Conservation (phyloP, 164 flowering plant genomes). For the Stephania cephalantha region DNA sequence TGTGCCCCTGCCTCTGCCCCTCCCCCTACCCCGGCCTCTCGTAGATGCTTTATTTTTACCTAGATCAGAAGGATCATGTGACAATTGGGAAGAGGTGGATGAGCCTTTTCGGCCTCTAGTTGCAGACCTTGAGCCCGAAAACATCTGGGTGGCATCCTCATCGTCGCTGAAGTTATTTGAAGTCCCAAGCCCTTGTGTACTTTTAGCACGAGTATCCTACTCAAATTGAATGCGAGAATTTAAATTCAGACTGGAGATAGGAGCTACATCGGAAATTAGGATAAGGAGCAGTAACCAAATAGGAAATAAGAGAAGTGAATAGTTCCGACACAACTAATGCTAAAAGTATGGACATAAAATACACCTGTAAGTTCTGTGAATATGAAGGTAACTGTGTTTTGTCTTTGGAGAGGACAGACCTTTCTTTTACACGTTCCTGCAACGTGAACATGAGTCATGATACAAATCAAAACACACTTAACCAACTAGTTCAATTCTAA, state of each 20-base stretch:
- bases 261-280: slow-evolving; percentile 1
- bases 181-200: slow-evolving; percentile 38
- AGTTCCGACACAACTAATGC: not conserved
- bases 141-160: slow-evolving; percentile 51
- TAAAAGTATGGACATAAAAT: not conserved
- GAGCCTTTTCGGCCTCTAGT: slow-evolving; percentile 52
- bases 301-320: slow-evolving; percentile 1
- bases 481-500: slow-evolving; percentile 2
- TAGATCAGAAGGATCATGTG: slow-evolving; percentile 40
- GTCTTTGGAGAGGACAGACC: slow-evolving; percentile 49
- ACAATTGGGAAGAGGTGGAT: slow-evolving; percentile 33
- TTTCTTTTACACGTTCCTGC: slow-evolving; percentile 85
- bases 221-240: slow-evolving; percentile 15
- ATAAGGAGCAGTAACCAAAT: not conserved
- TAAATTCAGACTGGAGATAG: slow-evolving; percentile 11
- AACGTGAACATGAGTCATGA: slow-evolving; percentile 5
- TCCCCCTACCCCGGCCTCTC: slow-evolving; percentile 72
- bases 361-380: slow-evolving; percentile 46
- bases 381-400: slow-evolving; percentile 31
- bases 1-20: slow-evolving; percentile 51
- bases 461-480: not conserved
- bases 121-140: slow-evolving; percentile 39
- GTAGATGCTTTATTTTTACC: slow-evolving; percentile 42
- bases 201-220: slow-evolving; percentile 52
- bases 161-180: slow-evolving; percentile 84